Evolutionary conservation across 2,329 filamentous ascomycete genomes (phyloP), one percentile per base, ranked within the genome.

Genomic region (Talaromyces sp.): DNA sequence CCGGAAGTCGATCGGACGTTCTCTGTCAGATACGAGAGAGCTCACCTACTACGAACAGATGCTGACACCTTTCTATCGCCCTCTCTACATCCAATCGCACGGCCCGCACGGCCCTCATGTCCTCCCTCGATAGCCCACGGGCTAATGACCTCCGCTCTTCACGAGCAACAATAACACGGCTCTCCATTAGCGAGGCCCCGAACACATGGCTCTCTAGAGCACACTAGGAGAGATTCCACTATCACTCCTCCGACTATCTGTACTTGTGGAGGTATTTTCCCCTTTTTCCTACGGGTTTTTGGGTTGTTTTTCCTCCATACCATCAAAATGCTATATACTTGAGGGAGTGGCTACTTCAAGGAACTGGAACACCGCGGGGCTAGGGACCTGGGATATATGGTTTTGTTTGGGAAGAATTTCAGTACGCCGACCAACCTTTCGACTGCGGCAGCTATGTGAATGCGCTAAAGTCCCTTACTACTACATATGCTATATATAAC

Each of bases 211-310:
- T 31, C 47, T 50, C 47, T 22, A 27, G 47, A 50, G 47, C 47
- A 50, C 47, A 50, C 19, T 50, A 50, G 79, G 78, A 37, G 8
- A 37, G 8, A 37, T 37, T 10, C 6, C 13, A 39, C 37, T 39
- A 15, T 39, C 13, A 39, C 3, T 39, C 31, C 52, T 57, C 52
- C n/a, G 31, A 57, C 52, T 57, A 57, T 37, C 52, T 57, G 11
- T 57, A 57, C 52, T 57, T 57, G 11, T 57, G 11, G 11, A 57
- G 31, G 9, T n/a, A 39, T 57, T 19, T 57, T 39, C 17, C 13
- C 52, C 31, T 57, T 35, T 57, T 57, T 57, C 13, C 52, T 57
- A 37, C 10, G 13, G 52, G 31, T 39, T 57, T 57, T 57, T 37
- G 5, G 52, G 31, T 31, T 56, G 25, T 31, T 56, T 56, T 56